Conservation (phyloP, 208 protist species). For the Acanthamoeba culbertsoni region DNA sequence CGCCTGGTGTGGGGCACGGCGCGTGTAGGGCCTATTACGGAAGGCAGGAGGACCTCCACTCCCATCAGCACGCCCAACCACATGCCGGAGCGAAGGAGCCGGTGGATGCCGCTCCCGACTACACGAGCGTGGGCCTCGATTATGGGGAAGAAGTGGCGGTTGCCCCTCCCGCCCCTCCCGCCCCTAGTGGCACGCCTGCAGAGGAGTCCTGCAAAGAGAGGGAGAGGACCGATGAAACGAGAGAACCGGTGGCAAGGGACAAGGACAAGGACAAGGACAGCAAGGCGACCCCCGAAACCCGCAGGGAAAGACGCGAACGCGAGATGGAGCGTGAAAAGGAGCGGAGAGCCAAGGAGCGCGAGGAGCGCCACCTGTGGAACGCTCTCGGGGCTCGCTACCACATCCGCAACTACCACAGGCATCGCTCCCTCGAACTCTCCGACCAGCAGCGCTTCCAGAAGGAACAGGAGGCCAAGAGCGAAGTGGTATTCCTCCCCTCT, state of each 20-base stretch:
- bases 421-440: not conserved
- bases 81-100: not conserved
- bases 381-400: not conserved
- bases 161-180: not conserved
- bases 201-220: too few relatives aligned
- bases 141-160: not conserved
- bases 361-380: not conserved
- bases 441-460: slow-evolving; percentile 4
- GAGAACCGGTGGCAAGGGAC: not conserved
- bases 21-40: not conserved
- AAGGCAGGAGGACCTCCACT: not conserved
- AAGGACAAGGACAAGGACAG: not conserved
- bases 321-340: not conserved
- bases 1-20: not conserved
- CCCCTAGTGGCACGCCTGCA: not conserved
- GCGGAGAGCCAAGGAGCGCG: not conserved
- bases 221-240: not conserved
- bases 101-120: not conserved
- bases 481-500: not conserved
- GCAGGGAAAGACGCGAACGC: not conserved
- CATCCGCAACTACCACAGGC: not conserved
- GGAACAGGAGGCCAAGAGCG: slow-evolving; percentile 14
- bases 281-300: not conserved
- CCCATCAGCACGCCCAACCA: not conserved
- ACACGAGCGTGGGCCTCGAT: not conserved